A percentile compares a stretch with the other conserved stretches of the same genome.
Evolutionary conservation across 108 stramenopile species (phyloP).

Genomic region (Pseudonitzschia multistriata): DNA sequence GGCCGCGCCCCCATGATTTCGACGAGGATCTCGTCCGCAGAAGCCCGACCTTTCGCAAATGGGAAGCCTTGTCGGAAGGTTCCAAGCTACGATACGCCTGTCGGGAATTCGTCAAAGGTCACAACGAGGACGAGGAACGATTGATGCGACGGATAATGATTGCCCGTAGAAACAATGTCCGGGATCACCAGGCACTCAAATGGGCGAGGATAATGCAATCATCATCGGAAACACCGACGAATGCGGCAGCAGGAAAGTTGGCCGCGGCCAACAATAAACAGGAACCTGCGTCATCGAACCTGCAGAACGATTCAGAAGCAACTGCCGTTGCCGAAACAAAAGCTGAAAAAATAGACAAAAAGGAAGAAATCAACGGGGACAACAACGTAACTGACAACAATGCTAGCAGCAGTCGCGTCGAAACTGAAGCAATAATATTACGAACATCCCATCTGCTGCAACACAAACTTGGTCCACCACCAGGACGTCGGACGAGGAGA

Average conservation of each 20-base stretch:
- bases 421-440: constrained; percentile 1
- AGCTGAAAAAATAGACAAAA: not conserved
- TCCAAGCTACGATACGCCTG: constrained; percentile 72
- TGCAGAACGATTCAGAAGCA: not conserved
- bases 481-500: not conserved
- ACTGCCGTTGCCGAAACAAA: not conserved
- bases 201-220: constrained; percentile 40
- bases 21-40: constrained; percentile 73
- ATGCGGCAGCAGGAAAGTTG: too few relatives aligned
- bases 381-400: not conserved
- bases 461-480: not conserved
- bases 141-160: constrained; percentile 92
- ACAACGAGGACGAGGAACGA: constrained; percentile 82
- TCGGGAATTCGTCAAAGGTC: constrained; percentile 79
- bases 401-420: not conserved
- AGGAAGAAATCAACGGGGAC: not conserved
- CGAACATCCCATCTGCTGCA: not conserved
- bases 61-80: constrained; percentile 53
- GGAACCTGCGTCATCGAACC: not conserved
- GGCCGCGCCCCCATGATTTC: constrained; percentile 79
- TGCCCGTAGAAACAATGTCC: constrained; percentile 81
- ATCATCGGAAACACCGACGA: not conserved
- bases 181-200: constrained; percentile 75
- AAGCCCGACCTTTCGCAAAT: constrained; percentile 72
- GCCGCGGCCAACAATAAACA: not conserved